Base-by-base conservation (phyloP, 176 grass and related monocot genomes). In the Themeda triandra region DNA sequence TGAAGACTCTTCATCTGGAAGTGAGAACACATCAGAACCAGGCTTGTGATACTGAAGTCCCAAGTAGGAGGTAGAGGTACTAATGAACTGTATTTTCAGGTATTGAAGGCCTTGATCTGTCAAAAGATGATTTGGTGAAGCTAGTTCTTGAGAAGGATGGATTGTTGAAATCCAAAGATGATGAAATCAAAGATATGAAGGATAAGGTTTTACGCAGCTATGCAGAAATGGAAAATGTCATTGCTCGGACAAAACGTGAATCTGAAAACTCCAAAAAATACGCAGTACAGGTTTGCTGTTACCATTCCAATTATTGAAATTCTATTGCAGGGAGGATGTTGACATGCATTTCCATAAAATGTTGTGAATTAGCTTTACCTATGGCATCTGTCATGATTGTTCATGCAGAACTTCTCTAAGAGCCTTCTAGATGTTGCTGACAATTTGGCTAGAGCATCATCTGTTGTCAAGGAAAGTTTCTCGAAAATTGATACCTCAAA, bases 171-270 rank as follows among this genome's bases (percentile, higher is more conserved):
- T 83, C 74, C 21, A 97, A 93, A 63, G 78, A 97, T 31, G 92
- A 93, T 78, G 91, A 93, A 48, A 84, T 93, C 35, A 84, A 93
- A 79, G 80, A 83, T 49, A 96, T 88, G 89, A 83, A 89, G 83
- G 91, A 89, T 70, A 93, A 90, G 66, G 84, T 96, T 89, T 78
- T 88, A 17, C 82, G 89, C 36, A 91, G 91, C 78, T 93, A 93
- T 89, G 87, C 94, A 69, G 91, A 91, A 83, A 89, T 91, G 86
- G 89, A 96, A 78, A 96, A 96, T 88, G 56, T 93, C 49, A 89
- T 88, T 28, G 75, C 77, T 68, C 44, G 82, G 79, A 89, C 88
- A 87, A 96, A 93, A 58, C 87, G 84, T 80, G 91, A 93, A 73
- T 92, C 91, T 48, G 91, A 96, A 21, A 93, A 85, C 71, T 89